phyloP scores from a whole-genome alignment of 805 yeast species.

The Sungouiozyma intestinalis region DNA sequence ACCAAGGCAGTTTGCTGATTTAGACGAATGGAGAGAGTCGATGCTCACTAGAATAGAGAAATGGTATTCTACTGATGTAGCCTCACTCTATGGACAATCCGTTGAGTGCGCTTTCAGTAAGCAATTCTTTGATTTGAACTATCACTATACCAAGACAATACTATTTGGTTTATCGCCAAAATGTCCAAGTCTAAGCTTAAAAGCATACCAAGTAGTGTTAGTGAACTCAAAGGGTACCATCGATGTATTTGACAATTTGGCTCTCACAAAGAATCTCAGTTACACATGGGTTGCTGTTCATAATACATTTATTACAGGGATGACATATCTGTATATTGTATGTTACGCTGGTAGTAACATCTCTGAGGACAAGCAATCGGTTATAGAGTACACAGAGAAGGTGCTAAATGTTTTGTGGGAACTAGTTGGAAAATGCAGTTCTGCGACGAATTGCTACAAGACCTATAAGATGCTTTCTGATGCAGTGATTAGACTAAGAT shows the following conservation, averaged over 20 bases:
- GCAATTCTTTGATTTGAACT: slow-evolving; percentile 63
- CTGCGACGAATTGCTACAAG: slow-evolving; percentile 62
- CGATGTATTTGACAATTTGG: slow-evolving; percentile 48
- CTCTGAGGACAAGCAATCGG: slow-evolving; percentile 35
- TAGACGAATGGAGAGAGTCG: slow-evolving; percentile 54
- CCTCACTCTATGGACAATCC: slow-evolving; percentile 39
- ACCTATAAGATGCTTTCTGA: slow-evolving; percentile 62
- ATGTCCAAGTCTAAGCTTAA: slow-evolving; percentile 40
- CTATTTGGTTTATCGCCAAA: slow-evolving; percentile 73
- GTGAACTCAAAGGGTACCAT: slow-evolving; percentile 61
- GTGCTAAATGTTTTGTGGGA: slow-evolving; percentile 51
- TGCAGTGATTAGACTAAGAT: slow-evolving; percentile 55
- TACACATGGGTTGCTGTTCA: slow-evolving; percentile 93
- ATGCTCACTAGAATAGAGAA: slow-evolving; percentile 41
- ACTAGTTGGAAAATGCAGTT: slow-evolving; percentile 62
- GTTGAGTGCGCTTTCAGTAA: slow-evolving; percentile 69
- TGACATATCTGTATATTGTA: slow-evolving; percentile 67
- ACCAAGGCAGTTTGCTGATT: slow-evolving; percentile 47
- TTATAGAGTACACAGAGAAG: slow-evolving; percentile 38
- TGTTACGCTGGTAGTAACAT: slow-evolving; percentile 56
- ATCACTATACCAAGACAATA: slow-evolving; percentile 61
- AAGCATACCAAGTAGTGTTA: slow-evolving; percentile 46
- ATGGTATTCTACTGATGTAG: slow-evolving; percentile 50
- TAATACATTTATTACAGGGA: slow-evolving; percentile 80
- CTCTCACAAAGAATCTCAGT: slow-evolving; percentile 49